Evolutionary conservation across 2,329 filamentous ascomycete genomes (phyloP), one percentile per base, ranked within the genome.

Genomic region (Trematosphaeria pertusa): DNA sequence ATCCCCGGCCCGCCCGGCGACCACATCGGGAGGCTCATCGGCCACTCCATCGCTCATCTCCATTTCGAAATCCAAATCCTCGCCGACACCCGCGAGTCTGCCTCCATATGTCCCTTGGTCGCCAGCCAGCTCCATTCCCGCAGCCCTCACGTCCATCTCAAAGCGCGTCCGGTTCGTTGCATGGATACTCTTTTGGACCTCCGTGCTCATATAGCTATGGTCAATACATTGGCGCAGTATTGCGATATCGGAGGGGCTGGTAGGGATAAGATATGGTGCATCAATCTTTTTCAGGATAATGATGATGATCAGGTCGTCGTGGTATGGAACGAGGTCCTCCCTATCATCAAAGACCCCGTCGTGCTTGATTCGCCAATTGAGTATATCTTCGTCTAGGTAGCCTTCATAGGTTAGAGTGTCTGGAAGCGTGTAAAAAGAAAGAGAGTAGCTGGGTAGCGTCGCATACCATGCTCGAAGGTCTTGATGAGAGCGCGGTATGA

Each of bases 401-500:
- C 17, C 39, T n/a, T n/a, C 9, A 8, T 8, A 1, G 21, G 12
- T 6, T 6, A n/a, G n/a, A n/a, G n/a, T n/a, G n/a, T 21, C 1
- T 4, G 9, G 4, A 11, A 33, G 4, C 11, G 28, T 9, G 3
- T 15, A 5, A 41, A 24, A 3, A 4, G 20, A 34, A n/a, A n/a
- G n/a, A n/a, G n/a, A n/a, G n/a, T n/a, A n/a, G n/a, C n/a, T n/a
- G n/a, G n/a, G n/a, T n/a, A n/a, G n/a, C n/a, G n/a, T n/a, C n/a
- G n/a, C 19, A 15, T 35, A 42, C 39, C 39, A 17, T 42, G 14
- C 31, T 42, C 39, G 19, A 42, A 42, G 18, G 12, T 24, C 19
- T 34, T 18, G n/a, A 42, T 42, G 30, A 26, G 9, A 18, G n/a
- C n/a, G n/a, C 39, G 31, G 9, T 42, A 42, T 5, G 26, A 7